Conservation (phyloP, 257 asterid genomes). For the Solanum rostratum region DNA sequence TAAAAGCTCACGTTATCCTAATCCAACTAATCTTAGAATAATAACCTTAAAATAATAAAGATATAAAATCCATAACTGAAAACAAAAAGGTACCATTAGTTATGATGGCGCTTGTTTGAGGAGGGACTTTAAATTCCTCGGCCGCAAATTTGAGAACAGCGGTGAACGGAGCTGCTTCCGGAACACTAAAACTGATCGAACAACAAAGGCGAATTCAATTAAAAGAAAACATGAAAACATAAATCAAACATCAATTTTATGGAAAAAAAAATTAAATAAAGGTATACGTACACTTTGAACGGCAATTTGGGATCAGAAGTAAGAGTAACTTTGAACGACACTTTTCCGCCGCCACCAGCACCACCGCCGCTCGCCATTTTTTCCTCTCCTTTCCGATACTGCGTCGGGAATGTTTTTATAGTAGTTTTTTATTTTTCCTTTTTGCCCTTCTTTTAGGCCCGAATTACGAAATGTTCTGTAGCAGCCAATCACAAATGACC, state of each 20-base stretch:
- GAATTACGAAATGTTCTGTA: not conserved
- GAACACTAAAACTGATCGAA: constrained; percentile 68
- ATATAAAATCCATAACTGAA: not conserved
- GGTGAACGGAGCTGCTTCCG: constrained; percentile 95
- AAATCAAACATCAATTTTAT: not conserved
- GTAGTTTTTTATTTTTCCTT: not conserved
- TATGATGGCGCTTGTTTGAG: constrained; percentile 92
- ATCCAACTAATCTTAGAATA: not conserved
- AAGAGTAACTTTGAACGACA: constrained; percentile 1
- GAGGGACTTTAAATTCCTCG: constrained; percentile 97
- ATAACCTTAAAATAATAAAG: not conserved
- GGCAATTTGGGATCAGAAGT: constrained; percentile 1
- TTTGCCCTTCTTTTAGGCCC: not conserved
- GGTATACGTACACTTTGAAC: not conserved
- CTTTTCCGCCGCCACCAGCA: not conserved
- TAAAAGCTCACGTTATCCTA: not conserved
- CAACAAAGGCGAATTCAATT: not conserved
- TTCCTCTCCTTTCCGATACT: not conserved
- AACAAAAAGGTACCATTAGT: constrained; percentile 49
- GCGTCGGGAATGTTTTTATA: not conserved
- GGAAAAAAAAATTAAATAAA: not conserved
- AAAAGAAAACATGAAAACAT: not conserved
- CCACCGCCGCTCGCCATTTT: not conserved
- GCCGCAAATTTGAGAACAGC: constrained; percentile 95
- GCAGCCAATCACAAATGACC: not conserved